phyloP scores from a whole-genome alignment of 805 yeast genomes.

The Yarrowia keelungensis region DNA sequence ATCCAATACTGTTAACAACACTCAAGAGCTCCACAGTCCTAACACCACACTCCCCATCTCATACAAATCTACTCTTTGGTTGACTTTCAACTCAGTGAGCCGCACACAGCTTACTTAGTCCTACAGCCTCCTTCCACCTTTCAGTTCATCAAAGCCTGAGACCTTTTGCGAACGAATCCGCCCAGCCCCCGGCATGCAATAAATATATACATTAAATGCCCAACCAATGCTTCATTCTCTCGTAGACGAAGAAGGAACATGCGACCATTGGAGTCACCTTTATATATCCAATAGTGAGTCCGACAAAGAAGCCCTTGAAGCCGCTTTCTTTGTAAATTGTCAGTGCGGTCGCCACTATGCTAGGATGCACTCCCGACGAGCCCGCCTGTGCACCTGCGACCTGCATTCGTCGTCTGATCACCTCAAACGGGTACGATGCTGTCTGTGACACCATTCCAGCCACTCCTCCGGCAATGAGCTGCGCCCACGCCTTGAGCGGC shows the following conservation, averaged over 20 bases:
- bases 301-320: slow-evolving; percentile 86
- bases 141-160: slow-evolving; percentile 20
- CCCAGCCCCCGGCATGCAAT: slow-evolving; percentile 18
- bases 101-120: background rate
- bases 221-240: slow-evolving; percentile 73
- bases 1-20: no score
- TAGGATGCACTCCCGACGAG: slow-evolving; percentile 31
- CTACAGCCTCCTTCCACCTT: no score
- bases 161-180: background rate
- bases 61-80: background rate
- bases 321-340: slow-evolving; percentile 78
- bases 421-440: slow-evolving; percentile 96
- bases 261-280: slow-evolving; percentile 98
- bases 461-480: slow-evolving; percentile 90
- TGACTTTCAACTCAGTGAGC: slow-evolving; percentile 4
- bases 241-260: slow-evolving; percentile 93
- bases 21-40: no score
- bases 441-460: slow-evolving; percentile 96
- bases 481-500: slow-evolving; percentile 91
- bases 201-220: slow-evolving; percentile 55
- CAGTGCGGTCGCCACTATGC: slow-evolving; percentile 51
- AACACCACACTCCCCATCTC: background rate
- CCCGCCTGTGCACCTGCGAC: slow-evolving; percentile 75
- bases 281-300: slow-evolving; percentile 91
- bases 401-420: slow-evolving; percentile 92